Evolutionary conservation across 2,329 filamentous ascomycete genomes (phyloP).

Genomic region (Colletotrichum lentis): DNA sequence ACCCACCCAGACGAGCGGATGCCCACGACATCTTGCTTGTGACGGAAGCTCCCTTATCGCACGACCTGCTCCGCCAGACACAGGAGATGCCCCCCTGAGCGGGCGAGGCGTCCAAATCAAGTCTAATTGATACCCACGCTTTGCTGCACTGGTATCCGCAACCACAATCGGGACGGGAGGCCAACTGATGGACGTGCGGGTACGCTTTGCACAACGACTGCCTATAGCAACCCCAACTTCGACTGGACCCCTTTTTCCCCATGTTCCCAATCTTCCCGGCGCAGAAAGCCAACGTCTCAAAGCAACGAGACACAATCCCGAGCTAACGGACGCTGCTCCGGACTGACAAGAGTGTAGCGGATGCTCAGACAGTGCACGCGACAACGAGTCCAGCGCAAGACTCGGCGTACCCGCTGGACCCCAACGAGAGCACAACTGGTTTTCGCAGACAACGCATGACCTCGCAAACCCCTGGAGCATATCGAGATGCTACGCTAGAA

Average conservation of each 20-base stretch:
- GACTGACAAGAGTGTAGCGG: neutral
- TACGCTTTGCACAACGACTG: neutral
- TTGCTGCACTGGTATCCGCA: neutral
- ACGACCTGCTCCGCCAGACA: neutral
- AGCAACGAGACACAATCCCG: neutral
- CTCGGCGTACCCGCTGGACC: neutral
- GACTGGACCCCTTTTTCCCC: neutral
- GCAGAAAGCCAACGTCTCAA: slow-evolving; percentile 8
- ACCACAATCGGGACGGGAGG: neutral
- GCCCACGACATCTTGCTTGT: neutral
- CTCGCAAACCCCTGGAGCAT: slow-evolving; percentile 28
- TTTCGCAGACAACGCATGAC: slow-evolving; percentile 30
- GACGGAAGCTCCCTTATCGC: neutral
- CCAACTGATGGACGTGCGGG: neutral
- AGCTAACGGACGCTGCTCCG: slow-evolving; percentile 36
- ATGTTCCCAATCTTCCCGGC: neutral
- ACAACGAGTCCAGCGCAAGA: neutral
- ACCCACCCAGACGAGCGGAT: neutral
- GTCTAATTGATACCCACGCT: no score
- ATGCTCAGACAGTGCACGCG: slow-evolving; percentile 1
- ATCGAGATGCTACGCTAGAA: slow-evolving; percentile 14
- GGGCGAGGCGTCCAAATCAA: neutral
- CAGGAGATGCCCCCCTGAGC: neutral
- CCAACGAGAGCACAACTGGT: slow-evolving; percentile 2
- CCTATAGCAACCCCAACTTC: neutral